Percentiles rank a stretch among this genome's conserved stretches.
Evolutionary conservation across 148 eudicot genomes (phyloP).

Genomic region (Rhododendron ferrugineum): DNA sequence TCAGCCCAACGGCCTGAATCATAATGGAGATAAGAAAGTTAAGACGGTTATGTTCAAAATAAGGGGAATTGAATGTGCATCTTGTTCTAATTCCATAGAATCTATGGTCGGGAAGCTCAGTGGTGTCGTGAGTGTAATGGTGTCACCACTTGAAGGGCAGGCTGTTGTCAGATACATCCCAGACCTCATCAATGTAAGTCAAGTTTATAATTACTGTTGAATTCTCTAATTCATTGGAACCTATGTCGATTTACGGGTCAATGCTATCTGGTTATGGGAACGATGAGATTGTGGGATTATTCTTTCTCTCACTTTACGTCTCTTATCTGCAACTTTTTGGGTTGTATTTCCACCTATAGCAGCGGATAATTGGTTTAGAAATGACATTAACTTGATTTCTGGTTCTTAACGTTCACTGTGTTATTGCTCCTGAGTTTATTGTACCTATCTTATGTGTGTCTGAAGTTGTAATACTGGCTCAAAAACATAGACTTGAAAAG

Average conservation of each 20-base stretch:
- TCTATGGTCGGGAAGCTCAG: constrained; percentile 46
- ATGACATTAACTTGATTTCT: background rate
- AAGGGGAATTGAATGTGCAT: constrained; percentile 67
- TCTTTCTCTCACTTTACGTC: background rate
- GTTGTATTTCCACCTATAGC: background rate
- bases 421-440: background rate
- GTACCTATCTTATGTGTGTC: background rate
- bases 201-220: background rate
- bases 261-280: background rate
- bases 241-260: background rate
- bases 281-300: background rate
- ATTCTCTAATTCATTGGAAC: background rate
- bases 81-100: constrained; percentile 71
- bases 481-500: background rate
- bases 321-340: background rate
- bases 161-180: constrained; percentile 68
- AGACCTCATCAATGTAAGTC: constrained; percentile 49
- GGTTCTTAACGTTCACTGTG: background rate
- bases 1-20: constrained; percentile 16
- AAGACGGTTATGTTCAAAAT: constrained; percentile 48
- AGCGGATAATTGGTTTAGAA: background rate
- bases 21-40: constrained; percentile 24
- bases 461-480: background rate
- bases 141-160: constrained; percentile 74
- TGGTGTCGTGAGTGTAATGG: constrained; percentile 52